Base-by-base conservation (phyloP, 2,329 filamentous ascomycete genomes). In the Pyrenochaeta sp. region DNA sequence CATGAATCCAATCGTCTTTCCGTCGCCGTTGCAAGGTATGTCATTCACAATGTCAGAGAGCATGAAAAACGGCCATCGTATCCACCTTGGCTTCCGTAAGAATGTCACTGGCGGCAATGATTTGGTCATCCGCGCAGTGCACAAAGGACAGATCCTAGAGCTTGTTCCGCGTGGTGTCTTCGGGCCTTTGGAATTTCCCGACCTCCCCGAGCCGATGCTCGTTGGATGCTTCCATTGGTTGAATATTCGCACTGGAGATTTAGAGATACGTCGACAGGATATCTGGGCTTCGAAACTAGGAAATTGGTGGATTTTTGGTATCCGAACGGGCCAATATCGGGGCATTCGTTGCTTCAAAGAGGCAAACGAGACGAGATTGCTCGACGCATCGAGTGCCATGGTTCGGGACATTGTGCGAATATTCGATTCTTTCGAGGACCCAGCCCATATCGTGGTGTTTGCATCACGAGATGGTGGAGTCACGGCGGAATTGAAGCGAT, bases 221-320 rank as follows among this genome's bases (percentile, higher is more conserved):
- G 71, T 83, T 0, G 73, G 81, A 6, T 89, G 84, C 49, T 77
- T 84, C 0, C 88, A 91, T 59, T 90, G 87, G 86, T 74, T 90
- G 3, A 77, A 90, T 42, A 12, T 88, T 0, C 47, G 58, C 1
- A 75, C 73, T 1, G 76, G 78, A 2, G 50, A 74, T 1, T 49
- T 91, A 0, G 84, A 90, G 44, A 82, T 89, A 24, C 78, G 87
- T 8, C 80, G 79, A 6, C 69, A 71, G 0, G 58, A 69, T n/a
- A 74, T 76, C 0, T 85, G 83, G 83, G 73, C 51, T 12, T 54
- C 44, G 0, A 81, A 72, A 45, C 1, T 13, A 0, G 64, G 67
- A 4, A 78, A 83, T 59, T 84, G 82, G 81, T 60, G 37, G 7
- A 55, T 85, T 5, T 12, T n/a, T 27, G 61, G 81, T 53, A 37